These are phyloP conservation scores for Colletotrichum orchidophilum DNA, from an alignment of 2,329 filamentous ascomycete genomes.

Conservation along the genomic window DNA sequence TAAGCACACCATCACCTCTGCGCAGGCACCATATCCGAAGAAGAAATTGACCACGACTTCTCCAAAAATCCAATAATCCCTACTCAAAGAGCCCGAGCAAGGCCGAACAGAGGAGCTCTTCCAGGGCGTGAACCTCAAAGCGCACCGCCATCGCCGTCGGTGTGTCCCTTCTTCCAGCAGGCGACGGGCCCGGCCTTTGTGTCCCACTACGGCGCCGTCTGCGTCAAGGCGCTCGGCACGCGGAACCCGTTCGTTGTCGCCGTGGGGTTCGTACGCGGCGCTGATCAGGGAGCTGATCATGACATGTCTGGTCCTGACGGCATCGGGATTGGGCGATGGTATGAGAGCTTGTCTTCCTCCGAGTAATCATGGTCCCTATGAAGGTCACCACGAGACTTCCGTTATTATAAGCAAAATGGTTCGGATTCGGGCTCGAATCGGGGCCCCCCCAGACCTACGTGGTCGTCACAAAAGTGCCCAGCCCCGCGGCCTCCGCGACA, in stretches of 20 bases:
- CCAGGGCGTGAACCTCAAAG: conserved; percentile 38
- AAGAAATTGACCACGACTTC: conserved; percentile 38
- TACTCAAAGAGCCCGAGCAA: conserved; percentile 27
- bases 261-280: conserved; percentile 23
- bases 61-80: conserved; percentile 18
- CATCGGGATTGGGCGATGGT: conserved; percentile 25
- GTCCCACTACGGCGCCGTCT: conserved; percentile 38
- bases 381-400: too few relatives aligned
- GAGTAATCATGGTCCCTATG: too few relatives aligned
- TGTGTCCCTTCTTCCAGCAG: conserved; percentile 38
- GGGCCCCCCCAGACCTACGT: conserved; percentile 47
- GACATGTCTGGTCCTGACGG: conserved; percentile 14
- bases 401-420: background rate
- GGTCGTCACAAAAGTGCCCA: conserved; percentile 47
- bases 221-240: conserved; percentile 41
- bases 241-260: conserved; percentile 42
- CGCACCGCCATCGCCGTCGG: conserved; percentile 39
- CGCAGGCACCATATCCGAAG: conserved; percentile 36
- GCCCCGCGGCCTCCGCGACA: conserved; percentile 22
- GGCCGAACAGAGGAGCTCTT: conserved; percentile 39
- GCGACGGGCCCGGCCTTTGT: conserved; percentile 36
- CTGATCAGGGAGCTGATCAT: conserved; percentile 11
- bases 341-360: background rate
- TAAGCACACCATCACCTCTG: conserved; percentile 38
- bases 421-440: conserved; percentile 46